A percentile compares a stretch with the other conserved stretches of the same genome.
These are phyloP conservation scores for Balamuthia mandrillaris DNA, from an alignment of 208 protist genomes.

Conservation along the genomic window DNA sequence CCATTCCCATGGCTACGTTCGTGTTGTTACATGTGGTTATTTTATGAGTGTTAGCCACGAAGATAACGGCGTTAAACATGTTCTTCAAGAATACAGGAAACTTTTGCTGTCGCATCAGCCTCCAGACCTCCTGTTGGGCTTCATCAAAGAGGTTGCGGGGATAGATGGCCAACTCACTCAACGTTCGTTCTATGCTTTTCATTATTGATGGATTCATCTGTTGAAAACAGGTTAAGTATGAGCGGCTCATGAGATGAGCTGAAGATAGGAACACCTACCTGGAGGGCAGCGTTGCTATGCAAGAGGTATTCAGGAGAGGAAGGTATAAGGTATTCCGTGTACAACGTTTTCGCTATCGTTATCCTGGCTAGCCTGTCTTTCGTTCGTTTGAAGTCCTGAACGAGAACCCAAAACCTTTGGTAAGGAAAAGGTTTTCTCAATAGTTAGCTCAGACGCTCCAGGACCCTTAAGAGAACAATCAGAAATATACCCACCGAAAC, in stretches of 20 bases:
- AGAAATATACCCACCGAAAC: too few relatives aligned
- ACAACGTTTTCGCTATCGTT: not conserved
- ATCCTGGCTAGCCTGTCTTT: not conserved
- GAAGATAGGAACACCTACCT: too few relatives aligned
- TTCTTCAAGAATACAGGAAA: not conserved
- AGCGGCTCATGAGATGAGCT: too few relatives aligned
- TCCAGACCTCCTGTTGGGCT: constrained; percentile 7
- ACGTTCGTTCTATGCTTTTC: too few relatives aligned
- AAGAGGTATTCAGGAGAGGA: not conserved
- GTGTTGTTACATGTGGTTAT: not conserved
- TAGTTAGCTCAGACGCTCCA: too few relatives aligned
- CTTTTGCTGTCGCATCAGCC: not conserved
- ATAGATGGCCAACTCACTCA: too few relatives aligned
- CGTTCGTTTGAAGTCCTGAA: not conserved
- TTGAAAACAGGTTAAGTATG: too few relatives aligned
- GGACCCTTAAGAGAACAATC: too few relatives aligned
- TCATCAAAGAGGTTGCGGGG: not conserved
- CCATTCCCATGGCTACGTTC: too few relatives aligned
- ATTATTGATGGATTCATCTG: too few relatives aligned
- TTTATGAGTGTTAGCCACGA: not conserved
- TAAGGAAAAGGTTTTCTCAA: too few relatives aligned
- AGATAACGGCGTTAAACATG: not conserved
- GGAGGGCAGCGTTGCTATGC: too few relatives aligned
- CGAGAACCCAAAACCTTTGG: constrained; percentile 11
- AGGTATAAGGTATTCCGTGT: not conserved